phyloP scores from a whole-genome alignment of 2,329 filamentous ascomycete species.

The Botrytis fragariae region DNA sequence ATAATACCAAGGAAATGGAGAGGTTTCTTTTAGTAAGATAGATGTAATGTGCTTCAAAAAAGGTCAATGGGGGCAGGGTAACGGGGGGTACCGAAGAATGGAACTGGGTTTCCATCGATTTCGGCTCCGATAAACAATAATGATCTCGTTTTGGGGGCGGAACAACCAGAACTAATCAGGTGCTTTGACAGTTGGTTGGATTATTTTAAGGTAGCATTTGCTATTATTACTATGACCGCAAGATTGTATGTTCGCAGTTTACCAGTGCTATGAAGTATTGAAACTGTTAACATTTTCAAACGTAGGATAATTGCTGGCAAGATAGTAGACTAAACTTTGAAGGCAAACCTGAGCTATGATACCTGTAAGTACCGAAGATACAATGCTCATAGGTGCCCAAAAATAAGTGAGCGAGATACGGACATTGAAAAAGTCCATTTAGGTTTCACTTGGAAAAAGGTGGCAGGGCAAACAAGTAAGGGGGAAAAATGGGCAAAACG shows the following conservation, averaged over 20 bases:
- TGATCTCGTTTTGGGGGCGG: background rate
- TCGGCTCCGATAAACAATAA: background rate
- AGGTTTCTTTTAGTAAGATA: background rate
- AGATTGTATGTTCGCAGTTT: background rate
- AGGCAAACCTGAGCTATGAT: background rate
- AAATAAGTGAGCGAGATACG: background rate
- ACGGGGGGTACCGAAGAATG: background rate
- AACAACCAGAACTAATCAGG: background rate
- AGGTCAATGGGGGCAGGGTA: background rate
- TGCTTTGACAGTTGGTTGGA: background rate
- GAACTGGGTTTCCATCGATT: background rate
- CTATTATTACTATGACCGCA: background rate
- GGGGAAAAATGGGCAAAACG: background rate
- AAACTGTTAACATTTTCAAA: background rate
- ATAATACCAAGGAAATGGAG: background rate
- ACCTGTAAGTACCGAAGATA: background rate
- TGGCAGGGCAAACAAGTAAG: conserved; percentile 13
- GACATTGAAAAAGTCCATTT: conserved; percentile 15
- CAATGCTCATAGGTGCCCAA: conserved; percentile 1
- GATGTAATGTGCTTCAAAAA: background rate
- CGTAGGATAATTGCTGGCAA: background rate
- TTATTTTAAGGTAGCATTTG: background rate
- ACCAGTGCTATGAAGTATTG: background rate
- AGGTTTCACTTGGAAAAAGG: conserved; percentile 10
- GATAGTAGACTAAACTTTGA: background rate